Evolutionary conservation across 345 rosid species (phyloP).

Genomic region (Hibiscus trionum): DNA sequence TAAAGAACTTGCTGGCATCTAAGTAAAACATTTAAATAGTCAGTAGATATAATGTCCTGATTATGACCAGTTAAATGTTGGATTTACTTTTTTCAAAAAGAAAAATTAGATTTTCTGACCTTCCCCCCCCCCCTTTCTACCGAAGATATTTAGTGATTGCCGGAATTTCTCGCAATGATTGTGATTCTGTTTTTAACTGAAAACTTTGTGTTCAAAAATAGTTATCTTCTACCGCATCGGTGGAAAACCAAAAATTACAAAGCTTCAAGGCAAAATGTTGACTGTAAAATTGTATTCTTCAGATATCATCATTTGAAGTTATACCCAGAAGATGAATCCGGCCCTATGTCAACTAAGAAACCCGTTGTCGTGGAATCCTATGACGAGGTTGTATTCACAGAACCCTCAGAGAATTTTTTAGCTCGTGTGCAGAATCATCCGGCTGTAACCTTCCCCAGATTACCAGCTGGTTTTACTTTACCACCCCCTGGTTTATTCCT

Average conservation of each 20-base stretch:
- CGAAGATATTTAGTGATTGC: not conserved
- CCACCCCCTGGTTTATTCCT: slow-evolving; percentile 46
- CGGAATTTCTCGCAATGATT: not conserved
- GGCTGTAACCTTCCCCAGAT: slow-evolving; percentile 48
- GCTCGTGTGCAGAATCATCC: slow-evolving; percentile 64
- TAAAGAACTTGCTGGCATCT: not conserved
- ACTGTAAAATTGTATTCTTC: slow-evolving; percentile 9
- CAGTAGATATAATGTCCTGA: not conserved
- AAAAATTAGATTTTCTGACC: not conserved
- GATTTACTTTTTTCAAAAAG: not conserved
- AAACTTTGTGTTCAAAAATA: not conserved
- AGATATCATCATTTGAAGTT: slow-evolving; percentile 59
- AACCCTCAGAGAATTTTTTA: slow-evolving; percentile 14
- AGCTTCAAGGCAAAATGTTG: not conserved
- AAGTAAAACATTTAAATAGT: not conserved
- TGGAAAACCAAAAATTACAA: not conserved
- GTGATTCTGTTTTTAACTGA: not conserved
- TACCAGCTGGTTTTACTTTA: slow-evolving; percentile 50
- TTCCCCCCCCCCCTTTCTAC: not conserved
- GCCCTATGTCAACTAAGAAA: slow-evolving; percentile 54
- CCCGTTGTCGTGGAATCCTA: slow-evolving; percentile 56
- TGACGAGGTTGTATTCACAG: slow-evolving; percentile 1
- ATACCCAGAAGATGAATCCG: slow-evolving; percentile 60
- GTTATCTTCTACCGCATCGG: not conserved
- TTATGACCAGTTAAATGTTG: not conserved